Evolutionary conservation across 2,329 filamentous ascomycete genomes (phyloP).

Genomic region (Aurifilum marmelostoma): DNA sequence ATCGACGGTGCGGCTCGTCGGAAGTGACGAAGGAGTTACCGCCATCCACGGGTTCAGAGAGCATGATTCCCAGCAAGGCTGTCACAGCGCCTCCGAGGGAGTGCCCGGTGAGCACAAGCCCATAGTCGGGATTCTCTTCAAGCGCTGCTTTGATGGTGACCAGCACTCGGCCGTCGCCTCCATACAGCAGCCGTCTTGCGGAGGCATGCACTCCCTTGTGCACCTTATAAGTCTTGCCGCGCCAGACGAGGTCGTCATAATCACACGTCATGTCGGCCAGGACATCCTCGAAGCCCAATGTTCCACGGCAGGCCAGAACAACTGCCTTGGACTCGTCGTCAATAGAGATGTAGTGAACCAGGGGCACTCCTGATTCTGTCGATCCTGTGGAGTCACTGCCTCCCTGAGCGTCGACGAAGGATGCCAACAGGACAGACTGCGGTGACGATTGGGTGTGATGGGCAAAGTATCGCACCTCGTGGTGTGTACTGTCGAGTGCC

Average conservation of each 20-base stretch:
- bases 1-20: slow-evolving; percentile 47
- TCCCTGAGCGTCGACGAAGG: slow-evolving; percentile 70
- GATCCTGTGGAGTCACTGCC: slow-evolving; percentile 67
- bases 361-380: slow-evolving; percentile 67
- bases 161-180: slow-evolving; percentile 68
- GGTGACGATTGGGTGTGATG: slow-evolving; percentile 63
- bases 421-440: slow-evolving; percentile 66
- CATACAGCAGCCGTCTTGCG: slow-evolving; percentile 67
- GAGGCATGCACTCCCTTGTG: slow-evolving; percentile 77
- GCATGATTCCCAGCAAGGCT: slow-evolving; percentile 70
- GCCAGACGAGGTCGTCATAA: slow-evolving; percentile 68
- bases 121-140: slow-evolving; percentile 69
- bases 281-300: slow-evolving; percentile 73
- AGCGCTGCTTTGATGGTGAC: slow-evolving; percentile 67
- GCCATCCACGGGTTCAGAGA: slow-evolving; percentile 63
- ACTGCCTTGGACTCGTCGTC: slow-evolving; percentile 74
- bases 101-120: slow-evolving; percentile 70
- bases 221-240: slow-evolving; percentile 67
- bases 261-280: slow-evolving; percentile 76
- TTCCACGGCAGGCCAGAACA: slow-evolving; percentile 73
- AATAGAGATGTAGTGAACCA: slow-evolving; percentile 74
- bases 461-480: slow-evolving; percentile 65
- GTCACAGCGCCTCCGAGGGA: slow-evolving; percentile 72
- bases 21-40: slow-evolving; percentile 67
- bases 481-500: slow-evolving; percentile 54